Evolutionary conservation across 2,329 filamentous ascomycete species (phyloP), one percentile per base, ranked within the genome.

Genomic region (Pseudogymnoascus sp.): DNA sequence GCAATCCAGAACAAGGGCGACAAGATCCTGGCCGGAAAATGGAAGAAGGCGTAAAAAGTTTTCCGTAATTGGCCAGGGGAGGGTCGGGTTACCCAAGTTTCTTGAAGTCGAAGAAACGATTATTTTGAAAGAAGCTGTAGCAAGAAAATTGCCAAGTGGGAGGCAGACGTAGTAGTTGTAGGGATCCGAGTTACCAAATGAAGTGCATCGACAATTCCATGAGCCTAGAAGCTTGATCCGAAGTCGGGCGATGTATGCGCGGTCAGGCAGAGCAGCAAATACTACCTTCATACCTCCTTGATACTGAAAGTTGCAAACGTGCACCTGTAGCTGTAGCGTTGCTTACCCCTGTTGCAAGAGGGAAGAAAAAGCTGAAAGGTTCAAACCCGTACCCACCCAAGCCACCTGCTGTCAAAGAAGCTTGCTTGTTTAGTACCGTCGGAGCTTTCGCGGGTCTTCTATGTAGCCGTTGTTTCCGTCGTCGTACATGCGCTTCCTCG

Each of bases 391-490:
- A 80, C 80, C 79, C 78, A 81, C 79, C 77, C 72, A 74, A 75
- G 75, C 25, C 47, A 53, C 10, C 47, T 53, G 73, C 76, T 72
- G 70, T 44, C 68, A 70, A 71, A 69, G 67, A 67, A 38, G 64
- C 65, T 66, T 73, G 65, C 74, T 73, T 73, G 73, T 72, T 78
- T 78, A 86, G 76, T 88, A 88, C 67, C 85, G 83, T 67, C 85
- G 84, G 66, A 87, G 73, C 75, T 88, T 88, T 64, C 72, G 77
- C 60, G 85, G 83, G 75, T 96, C 92, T 72, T 96, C 91, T 77
- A 92, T 88, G 68, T 84, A 83, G 73, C 87, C 86, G 72, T 88
- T 89, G 61, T 96, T 92, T 75, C 89, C 91, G 61, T 86, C 82
- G 61, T 95, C 92, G 75, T 88, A 90, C 61, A 84, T 80, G 73